A percentile compares a stretch with the other conserved stretches of the same genome.
These are phyloP conservation scores for Ailanthus altissimus DNA, from an alignment of 345 rosid species.

Conservation along the genomic window DNA sequence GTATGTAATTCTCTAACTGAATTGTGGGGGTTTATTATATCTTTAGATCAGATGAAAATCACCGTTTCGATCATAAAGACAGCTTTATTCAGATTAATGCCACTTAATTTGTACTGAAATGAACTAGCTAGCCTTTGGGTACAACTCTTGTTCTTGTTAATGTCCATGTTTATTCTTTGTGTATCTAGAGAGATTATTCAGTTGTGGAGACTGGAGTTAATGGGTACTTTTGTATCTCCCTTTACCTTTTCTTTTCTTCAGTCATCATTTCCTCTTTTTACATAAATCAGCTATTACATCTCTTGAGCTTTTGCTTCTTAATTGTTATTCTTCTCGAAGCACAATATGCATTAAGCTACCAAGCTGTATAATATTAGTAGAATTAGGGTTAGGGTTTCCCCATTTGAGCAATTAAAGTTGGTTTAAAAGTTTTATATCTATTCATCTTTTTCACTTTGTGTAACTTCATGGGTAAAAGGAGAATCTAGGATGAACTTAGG, in stretches of 20 bases:
- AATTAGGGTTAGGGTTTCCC: slow-evolving; percentile 54
- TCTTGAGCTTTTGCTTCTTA: background rate
- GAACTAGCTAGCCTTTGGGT: slow-evolving; percentile 12
- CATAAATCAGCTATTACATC: background rate
- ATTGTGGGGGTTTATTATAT: slow-evolving; percentile 23
- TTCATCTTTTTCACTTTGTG: background rate
- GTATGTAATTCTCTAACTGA: slow-evolving; percentile 41
- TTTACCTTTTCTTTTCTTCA: slow-evolving; percentile 3
- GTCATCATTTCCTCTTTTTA: background rate
- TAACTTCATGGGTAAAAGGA: slow-evolving; percentile 19
- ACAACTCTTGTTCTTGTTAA: slow-evolving; percentile 2
- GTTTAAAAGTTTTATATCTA: background rate
- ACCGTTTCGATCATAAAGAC: slow-evolving; percentile 14
- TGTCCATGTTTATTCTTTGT: slow-evolving; percentile 33
- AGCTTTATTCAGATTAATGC: background rate
- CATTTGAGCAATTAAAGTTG: slow-evolving; percentile 12
- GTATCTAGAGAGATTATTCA: slow-evolving; percentile 25
- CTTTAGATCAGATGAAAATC: slow-evolving; percentile 1
- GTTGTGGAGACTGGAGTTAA: slow-evolving; percentile 32
- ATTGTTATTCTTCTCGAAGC: background rate
- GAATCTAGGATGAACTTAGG: slow-evolving; percentile 21
- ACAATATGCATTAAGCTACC: slow-evolving; percentile 7
- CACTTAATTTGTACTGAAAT: background rate
- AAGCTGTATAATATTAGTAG: slow-evolving; percentile 1
- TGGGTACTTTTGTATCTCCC: slow-evolving; percentile 15